These are phyloP conservation scores for Ogataea haglerorum DNA, from an alignment of 805 yeast genomes.

Conservation along the genomic window DNA sequence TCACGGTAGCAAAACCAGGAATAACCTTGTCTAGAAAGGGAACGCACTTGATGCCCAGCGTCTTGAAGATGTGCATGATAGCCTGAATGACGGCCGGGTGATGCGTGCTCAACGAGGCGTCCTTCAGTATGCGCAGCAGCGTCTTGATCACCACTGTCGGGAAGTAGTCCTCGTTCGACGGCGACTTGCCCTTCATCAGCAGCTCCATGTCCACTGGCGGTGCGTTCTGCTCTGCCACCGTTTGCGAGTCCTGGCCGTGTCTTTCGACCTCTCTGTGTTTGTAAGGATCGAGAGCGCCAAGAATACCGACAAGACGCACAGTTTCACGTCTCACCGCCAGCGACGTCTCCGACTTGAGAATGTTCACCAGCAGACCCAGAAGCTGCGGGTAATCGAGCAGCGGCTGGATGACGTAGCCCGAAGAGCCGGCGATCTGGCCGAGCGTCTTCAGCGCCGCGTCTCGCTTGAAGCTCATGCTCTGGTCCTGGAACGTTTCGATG, in stretches of 20 bases:
- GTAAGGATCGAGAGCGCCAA: slow-evolving; percentile 97
- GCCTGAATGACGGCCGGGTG: slow-evolving; percentile 95
- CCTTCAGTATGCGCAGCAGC: slow-evolving; percentile 77
- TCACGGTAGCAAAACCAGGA: slow-evolving; percentile 81
- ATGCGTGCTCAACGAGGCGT: slow-evolving; percentile 77
- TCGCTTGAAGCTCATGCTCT: slow-evolving; percentile 80
- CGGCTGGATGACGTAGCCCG: slow-evolving; percentile 96
- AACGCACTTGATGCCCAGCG: slow-evolving; percentile 84
- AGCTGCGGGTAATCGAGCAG: slow-evolving; percentile 87
- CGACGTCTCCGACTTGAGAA: slow-evolving; percentile 76
- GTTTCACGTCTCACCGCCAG: slow-evolving; percentile 79
- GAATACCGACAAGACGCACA: slow-evolving; percentile 81
- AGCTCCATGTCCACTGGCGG: slow-evolving; percentile 89
- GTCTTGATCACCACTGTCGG: slow-evolving; percentile 93
- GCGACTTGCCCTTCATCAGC: slow-evolving; percentile 91
- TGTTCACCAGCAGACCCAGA: slow-evolving; percentile 74
- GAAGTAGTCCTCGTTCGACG: slow-evolving; percentile 87
- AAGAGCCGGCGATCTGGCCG: slow-evolving; percentile 84
- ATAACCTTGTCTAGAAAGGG: slow-evolving; percentile 84
- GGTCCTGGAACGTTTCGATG: slow-evolving; percentile 86
- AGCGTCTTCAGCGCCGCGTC: slow-evolving; percentile 85
- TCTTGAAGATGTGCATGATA: slow-evolving; percentile 83
- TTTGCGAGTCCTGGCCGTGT: slow-evolving; percentile 31
- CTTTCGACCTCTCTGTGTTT: slow-evolving; percentile 90
- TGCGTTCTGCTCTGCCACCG: slow-evolving; percentile 69